phyloP scores from a whole-genome alignment of 2,329 filamentous ascomycete species.

The Chrysoporthe cubensis region DNA sequence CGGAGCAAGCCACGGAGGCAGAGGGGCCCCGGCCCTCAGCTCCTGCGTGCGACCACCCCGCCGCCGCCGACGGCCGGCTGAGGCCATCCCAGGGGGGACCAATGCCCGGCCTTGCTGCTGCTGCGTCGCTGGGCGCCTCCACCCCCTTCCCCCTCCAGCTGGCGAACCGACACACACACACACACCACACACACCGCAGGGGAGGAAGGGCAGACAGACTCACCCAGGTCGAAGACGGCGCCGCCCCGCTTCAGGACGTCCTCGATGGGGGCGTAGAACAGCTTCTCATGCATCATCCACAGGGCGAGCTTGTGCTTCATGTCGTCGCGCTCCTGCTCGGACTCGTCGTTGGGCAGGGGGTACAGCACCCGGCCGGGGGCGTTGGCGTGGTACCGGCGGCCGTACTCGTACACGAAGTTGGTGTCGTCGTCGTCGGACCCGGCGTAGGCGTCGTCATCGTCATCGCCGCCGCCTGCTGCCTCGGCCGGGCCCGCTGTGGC shows the following conservation, averaged over 20 bases:
- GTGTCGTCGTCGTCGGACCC: slow-evolving; percentile 34
- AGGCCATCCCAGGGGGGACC: no score
- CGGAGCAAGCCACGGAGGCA: background rate
- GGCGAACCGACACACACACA: background rate
- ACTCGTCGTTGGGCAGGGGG: slow-evolving; percentile 46
- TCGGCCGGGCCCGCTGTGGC: slow-evolving; percentile 16
- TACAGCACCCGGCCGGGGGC: slow-evolving; percentile 38
- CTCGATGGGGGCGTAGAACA: slow-evolving; percentile 51
- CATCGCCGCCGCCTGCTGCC: background rate
- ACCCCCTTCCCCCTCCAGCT: no score
- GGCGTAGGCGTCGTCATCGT: slow-evolving; percentile 27
- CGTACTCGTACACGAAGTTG: slow-evolving; percentile 39
- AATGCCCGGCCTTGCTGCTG: no score
- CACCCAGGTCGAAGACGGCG: slow-evolving; percentile 53
- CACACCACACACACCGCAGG: background rate
- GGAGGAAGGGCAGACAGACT: slow-evolving; percentile 31
- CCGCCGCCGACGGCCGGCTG: no score
- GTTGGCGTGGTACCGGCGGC: slow-evolving; percentile 43
- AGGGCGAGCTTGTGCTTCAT: slow-evolving; percentile 45
- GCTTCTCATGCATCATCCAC: slow-evolving; percentile 41
- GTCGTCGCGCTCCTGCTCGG: slow-evolving; percentile 46
- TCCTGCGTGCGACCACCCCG: no score
- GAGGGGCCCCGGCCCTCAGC: no score
- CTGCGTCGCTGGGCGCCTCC: no score
- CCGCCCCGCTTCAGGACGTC: slow-evolving; percentile 43